Conservation (phyloP, 495 filamentous ascomycete genomes). For the Astrocystis sublimbata region DNA sequence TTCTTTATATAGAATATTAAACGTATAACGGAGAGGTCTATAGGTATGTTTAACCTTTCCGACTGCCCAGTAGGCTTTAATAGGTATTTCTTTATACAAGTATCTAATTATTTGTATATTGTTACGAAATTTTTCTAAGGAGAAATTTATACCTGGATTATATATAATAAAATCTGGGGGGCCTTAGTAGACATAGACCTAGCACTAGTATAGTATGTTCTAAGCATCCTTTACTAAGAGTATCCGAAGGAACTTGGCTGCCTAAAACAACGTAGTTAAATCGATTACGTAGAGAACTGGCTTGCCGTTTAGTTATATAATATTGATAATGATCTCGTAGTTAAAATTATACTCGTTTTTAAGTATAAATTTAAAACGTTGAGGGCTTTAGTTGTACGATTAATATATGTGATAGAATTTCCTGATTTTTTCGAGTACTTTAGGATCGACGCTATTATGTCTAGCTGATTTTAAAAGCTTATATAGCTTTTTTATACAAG, state of each 20-base stretch:
- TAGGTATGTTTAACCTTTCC: constrained; percentile 28
- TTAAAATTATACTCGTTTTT: constrained; percentile 22
- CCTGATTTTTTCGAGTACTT: neutral
- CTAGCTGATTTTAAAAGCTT: too few species aligned
- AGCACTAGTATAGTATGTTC: constrained; percentile 24
- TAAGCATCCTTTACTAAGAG: constrained; percentile 21
- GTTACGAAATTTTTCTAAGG: constrained; percentile 26
- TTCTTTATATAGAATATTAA: constrained; percentile 25
- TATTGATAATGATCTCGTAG: constrained; percentile 16
- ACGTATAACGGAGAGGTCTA: constrained; percentile 16
- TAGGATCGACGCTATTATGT: too few species aligned
- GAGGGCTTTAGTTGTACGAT: constrained; percentile 8
- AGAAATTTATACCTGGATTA: constrained; percentile 31
- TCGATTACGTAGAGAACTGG: neutral
- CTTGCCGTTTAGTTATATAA: constrained; percentile 7
- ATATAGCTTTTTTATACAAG: too few species aligned
- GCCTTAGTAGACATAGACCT: constrained; percentile 33
- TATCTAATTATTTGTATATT: constrained; percentile 8
- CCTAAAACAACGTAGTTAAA: constrained; percentile 19
- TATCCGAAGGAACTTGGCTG: constrained; percentile 17
- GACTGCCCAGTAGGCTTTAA: constrained; percentile 28
- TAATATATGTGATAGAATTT: constrained; percentile 19
- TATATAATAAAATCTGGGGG: constrained; percentile 22
- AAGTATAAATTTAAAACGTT: constrained; percentile 22
- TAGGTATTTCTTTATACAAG: constrained; percentile 16